These are phyloP conservation scores for Cercospora berteroae DNA, from an alignment of 2,329 filamentous ascomycete genomes.

Conservation along the genomic window DNA sequence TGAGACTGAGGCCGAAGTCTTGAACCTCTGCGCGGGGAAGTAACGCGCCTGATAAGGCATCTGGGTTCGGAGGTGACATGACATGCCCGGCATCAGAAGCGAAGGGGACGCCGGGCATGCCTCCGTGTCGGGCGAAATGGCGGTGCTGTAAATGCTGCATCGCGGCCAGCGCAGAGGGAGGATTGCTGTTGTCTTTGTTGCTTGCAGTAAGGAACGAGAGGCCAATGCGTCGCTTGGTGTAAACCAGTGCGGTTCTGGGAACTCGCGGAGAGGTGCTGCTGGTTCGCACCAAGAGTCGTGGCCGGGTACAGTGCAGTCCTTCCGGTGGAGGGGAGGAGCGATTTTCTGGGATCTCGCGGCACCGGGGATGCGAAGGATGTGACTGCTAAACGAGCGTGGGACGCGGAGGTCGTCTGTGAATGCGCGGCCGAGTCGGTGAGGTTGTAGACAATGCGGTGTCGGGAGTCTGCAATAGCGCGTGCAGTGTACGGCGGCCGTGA, in stretches of 20 bases:
- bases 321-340: not conserved
- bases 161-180: constrained; percentile 23
- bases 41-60: constrained; percentile 16
- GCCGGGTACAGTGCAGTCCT: not conserved
- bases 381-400: constrained; percentile 2
- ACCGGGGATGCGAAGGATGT: not conserved
- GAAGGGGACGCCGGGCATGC: constrained; percentile 10
- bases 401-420: not conserved
- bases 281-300: not conserved
- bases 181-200: constrained; percentile 10
- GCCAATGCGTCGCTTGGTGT: constrained; percentile 1
- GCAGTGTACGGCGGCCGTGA: not conserved
- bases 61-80: constrained; percentile 23
- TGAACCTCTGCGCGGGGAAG: constrained; percentile 10
- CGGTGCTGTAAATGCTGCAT: constrained; percentile 25
- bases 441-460: not conserved
- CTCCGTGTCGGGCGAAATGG: constrained; percentile 11
- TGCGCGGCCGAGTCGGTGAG: not conserved
- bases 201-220: constrained; percentile 13
- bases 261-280: not conserved
- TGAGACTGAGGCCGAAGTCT: constrained; percentile 22
- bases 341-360: not conserved
- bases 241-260: not conserved
- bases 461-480: not conserved
- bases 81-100: constrained; percentile 21